These are phyloP conservation scores for Cymbopogon citratus DNA, from an alignment of 176 grass and related monocot species.

Conservation along the genomic window DNA sequence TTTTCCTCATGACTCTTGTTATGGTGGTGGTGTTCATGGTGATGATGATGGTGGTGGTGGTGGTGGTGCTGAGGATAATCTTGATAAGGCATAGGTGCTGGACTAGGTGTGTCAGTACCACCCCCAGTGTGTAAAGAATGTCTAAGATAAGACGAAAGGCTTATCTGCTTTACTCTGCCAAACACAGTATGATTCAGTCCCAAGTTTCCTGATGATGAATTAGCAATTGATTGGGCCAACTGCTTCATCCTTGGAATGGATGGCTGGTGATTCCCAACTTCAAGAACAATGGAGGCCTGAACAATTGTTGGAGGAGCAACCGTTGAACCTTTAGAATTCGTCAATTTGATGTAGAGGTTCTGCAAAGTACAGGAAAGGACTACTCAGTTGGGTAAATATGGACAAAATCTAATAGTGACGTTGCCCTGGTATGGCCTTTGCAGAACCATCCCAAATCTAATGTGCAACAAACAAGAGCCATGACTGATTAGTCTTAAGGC, in stretches of 20 bases:
- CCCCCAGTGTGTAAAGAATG: constrained; percentile 52
- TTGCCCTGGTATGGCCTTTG: neutral
- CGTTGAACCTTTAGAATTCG: constrained; percentile 74
- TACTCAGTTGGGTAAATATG: constrained; percentile 12
- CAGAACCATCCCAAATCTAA: neutral
- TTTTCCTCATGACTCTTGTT: constrained; percentile 16
- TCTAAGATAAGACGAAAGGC: constrained; percentile 67
- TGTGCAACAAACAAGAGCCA: neutral
- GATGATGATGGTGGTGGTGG: neutral
- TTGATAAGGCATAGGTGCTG: constrained; percentile 45
- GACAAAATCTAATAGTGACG: constrained; percentile 1
- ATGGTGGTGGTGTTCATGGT: neutral
- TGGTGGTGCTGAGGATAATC: constrained; percentile 10
- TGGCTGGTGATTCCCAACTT: constrained; percentile 72
- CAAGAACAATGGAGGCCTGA: constrained; percentile 61
- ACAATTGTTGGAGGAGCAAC: constrained; percentile 63
- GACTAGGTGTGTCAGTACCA: constrained; percentile 47
- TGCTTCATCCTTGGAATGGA: constrained; percentile 74
- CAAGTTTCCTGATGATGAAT: constrained; percentile 82
- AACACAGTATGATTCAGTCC: constrained; percentile 81
- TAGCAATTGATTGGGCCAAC: constrained; percentile 68
- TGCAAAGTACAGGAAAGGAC: constrained; percentile 30
- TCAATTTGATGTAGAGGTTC: constrained; percentile 76
- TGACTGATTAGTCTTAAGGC: neutral
- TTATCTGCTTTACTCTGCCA: constrained; percentile 85